Evolutionary conservation across 495 filamentous ascomycete genomes (phyloP).

Genomic region (Terfezia boudieri): DNA sequence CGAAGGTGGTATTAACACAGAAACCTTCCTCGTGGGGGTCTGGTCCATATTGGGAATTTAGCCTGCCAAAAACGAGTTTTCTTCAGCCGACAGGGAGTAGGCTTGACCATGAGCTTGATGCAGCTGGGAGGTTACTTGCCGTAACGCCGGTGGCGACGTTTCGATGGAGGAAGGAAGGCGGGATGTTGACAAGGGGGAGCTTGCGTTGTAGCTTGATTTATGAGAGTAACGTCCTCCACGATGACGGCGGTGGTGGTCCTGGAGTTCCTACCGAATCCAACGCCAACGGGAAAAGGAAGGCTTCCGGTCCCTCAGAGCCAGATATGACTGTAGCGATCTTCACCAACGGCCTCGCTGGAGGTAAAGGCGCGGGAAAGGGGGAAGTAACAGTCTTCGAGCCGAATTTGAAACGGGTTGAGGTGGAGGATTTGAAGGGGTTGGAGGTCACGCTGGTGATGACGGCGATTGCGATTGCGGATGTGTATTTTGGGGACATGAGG

Average conservation of each 20-base stretch:
- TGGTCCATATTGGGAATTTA: slow-evolving; percentile 62
- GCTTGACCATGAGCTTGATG: slow-evolving; percentile 51
- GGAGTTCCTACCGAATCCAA: slow-evolving; percentile 32
- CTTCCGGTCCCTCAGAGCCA: slow-evolving; percentile 32
- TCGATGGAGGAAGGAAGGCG: slow-evolving; percentile 78
- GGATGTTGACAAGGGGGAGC: slow-evolving; percentile 33
- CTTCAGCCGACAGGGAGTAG: slow-evolving; percentile 49
- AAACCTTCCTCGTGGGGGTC: slow-evolving; percentile 34
- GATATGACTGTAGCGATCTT: slow-evolving; percentile 85
- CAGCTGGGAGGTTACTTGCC: slow-evolving; percentile 39
- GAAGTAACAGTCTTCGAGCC: slow-evolving; percentile 75
- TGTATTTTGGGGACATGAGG: slow-evolving; percentile 46
- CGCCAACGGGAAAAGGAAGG: slow-evolving; percentile 9
- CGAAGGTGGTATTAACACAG: slow-evolving; percentile 47
- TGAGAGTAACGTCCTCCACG: slow-evolving; percentile 10
- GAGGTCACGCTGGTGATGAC: slow-evolving; percentile 71
- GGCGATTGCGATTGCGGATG: slow-evolving; percentile 65
- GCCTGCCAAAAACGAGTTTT: slow-evolving; percentile 73
- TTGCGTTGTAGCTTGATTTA: slow-evolving; percentile 13
- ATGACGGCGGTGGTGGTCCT: slow-evolving; percentile 45
- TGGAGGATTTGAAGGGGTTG: slow-evolving; percentile 85
- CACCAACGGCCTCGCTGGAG: slow-evolving; percentile 23
- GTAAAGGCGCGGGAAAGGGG: slow-evolving; percentile 29
- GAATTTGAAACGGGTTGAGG: slow-evolving; percentile 69
- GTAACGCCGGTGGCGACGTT: slow-evolving; percentile 63